phyloP scores from a whole-genome alignment of 495 filamentous ascomycete species.

The Cryomyces minteri region DNA sequence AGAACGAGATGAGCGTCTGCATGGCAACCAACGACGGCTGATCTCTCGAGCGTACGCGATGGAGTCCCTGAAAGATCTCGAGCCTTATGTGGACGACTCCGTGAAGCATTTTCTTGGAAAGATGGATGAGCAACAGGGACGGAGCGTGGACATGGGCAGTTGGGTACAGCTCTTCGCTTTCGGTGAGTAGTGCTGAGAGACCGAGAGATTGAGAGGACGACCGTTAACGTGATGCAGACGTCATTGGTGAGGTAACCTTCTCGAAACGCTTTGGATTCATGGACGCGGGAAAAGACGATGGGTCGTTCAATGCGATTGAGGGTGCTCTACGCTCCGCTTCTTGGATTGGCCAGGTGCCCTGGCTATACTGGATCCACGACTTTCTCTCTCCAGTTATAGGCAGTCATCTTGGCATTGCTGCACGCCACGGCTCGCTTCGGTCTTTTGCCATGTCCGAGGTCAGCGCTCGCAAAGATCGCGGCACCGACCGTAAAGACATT shows the following conservation, averaged over 20 bases:
- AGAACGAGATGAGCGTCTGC: constrained; percentile 14
- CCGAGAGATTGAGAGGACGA: neutral
- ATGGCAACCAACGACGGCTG: constrained; percentile 14
- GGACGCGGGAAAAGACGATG: constrained; percentile 14
- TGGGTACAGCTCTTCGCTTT: constrained; percentile 21
- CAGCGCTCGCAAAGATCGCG: constrained; percentile 9
- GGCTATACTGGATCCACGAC: constrained; percentile 18
- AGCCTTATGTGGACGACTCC: constrained; percentile 14
- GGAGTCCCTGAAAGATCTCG: constrained; percentile 14
- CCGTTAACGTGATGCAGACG: constrained; percentile 5
- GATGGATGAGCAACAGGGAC: constrained; percentile 7
- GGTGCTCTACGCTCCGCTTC: constrained; percentile 9
- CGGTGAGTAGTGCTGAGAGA: constrained; percentile 4
- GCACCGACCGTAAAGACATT: constrained; percentile 12
- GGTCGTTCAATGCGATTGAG: constrained; percentile 14
- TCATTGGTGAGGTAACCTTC: constrained; percentile 19
- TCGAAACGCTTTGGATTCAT: constrained; percentile 17
- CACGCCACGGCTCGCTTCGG: constrained; percentile 16
- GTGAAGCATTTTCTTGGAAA: constrained; percentile 10
- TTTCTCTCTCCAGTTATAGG: constrained; percentile 12
- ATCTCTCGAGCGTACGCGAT: constrained; percentile 17
- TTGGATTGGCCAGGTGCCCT: constrained; percentile 17
- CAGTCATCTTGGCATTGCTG: constrained; percentile 14
- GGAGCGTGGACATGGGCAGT: constrained; percentile 15
- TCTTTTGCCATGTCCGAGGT: constrained; percentile 14